Evolutionary conservation across 768 basidiomycete species (phyloP).

Genomic region (Collybia sp.): DNA sequence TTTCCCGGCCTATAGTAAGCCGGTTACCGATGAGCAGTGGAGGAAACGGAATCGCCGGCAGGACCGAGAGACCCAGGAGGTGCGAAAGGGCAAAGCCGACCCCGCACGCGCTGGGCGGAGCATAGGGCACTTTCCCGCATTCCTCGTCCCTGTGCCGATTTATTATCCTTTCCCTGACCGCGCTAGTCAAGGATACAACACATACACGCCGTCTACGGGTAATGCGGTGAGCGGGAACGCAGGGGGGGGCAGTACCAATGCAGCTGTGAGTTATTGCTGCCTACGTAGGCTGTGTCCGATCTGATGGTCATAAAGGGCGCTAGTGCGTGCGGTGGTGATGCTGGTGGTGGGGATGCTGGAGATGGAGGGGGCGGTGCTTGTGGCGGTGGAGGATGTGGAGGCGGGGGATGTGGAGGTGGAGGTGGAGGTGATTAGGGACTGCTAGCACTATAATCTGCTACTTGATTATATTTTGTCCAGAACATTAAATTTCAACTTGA

Average conservation of each 20-base stretch:
- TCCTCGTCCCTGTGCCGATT: conserved; percentile 35
- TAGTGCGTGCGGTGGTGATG: conserved; percentile 3
- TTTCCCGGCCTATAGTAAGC: conserved; percentile 17
- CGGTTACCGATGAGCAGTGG: no score
- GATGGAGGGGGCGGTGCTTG: conserved; percentile 4
- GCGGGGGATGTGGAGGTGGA: conserved; percentile 15
- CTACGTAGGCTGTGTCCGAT: no score
- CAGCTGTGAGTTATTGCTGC: no score
- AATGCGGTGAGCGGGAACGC: neutral
- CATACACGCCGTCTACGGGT: conserved; percentile 2
- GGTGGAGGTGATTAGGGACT: conserved; percentile 8
- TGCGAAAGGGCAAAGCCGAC: conserved; percentile 15
- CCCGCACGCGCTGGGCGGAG: conserved; percentile 6
- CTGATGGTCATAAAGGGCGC: conserved; percentile 7
- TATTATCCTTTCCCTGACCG: conserved; percentile 12
- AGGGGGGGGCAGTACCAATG: no score
- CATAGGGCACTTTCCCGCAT: conserved; percentile 23
- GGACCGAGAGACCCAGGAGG: conserved; percentile 19
- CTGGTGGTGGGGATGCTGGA: conserved; percentile 4
- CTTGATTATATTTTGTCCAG: no score
- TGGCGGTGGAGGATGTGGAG: conserved; percentile 1
- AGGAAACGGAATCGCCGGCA: conserved; percentile 18
- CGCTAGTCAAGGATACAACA: conserved; percentile 11
- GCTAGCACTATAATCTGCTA: no score
- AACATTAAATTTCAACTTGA: no score